phyloP scores from a whole-genome alignment of 1,284 basidiomycete genomes.

The Puccinia novopanici region DNA sequence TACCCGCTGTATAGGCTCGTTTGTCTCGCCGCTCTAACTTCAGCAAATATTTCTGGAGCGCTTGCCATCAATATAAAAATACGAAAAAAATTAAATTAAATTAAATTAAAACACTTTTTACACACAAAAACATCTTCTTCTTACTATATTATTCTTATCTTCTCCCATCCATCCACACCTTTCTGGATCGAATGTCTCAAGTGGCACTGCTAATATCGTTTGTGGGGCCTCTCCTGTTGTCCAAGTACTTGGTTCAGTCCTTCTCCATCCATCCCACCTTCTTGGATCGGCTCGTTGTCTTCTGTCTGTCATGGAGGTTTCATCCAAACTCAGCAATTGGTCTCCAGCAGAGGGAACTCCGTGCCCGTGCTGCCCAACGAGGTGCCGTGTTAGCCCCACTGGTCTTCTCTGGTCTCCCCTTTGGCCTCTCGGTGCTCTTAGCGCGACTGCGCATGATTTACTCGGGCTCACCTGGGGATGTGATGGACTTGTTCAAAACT shows the following conservation, averaged over 20 bases:
- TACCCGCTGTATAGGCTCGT: neutral
- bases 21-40: constrained; percentile 10
- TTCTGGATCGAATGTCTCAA: constrained; percentile 20
- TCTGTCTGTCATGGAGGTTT: constrained; percentile 19
- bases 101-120: neutral
- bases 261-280: constrained; percentile 16
- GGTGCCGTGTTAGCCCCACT: constrained; percentile 32
- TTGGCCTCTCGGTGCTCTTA: constrained; percentile 43
- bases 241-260: constrained; percentile 25
- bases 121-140: neutral
- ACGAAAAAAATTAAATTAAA: neutral
- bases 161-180: neutral
- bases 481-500: constrained; percentile 15
- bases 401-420: constrained; percentile 29
- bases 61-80: neutral
- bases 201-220: constrained; percentile 7
- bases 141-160: constrained; percentile 3
- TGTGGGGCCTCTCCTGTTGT: constrained; percentile 5
- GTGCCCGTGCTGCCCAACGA: constrained; percentile 1
- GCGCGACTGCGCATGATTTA: constrained; percentile 14
- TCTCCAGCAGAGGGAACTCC: constrained; percentile 18
- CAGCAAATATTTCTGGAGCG: neutral
- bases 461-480: constrained; percentile 26
- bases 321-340: too few species aligned
- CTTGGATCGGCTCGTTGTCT: constrained; percentile 32